Evolutionary conservation across 2,329 filamentous ascomycete species (phyloP).

Genomic region (Aspergillus sp.): DNA sequence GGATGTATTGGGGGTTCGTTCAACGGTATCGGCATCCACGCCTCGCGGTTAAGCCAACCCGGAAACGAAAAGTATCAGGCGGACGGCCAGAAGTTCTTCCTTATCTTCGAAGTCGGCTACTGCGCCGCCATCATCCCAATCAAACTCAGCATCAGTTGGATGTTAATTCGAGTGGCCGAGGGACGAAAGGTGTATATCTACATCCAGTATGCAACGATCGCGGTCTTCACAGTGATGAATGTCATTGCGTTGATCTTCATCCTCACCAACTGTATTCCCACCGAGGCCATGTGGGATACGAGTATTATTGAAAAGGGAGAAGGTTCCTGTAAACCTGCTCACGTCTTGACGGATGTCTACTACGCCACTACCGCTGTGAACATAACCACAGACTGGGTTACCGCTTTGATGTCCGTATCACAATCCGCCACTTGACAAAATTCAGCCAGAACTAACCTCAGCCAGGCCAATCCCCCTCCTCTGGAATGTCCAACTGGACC

Average conservation of each 20-base stretch:
- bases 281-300: slow-evolving; percentile 22
- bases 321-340: slow-evolving; percentile 18
- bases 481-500: slow-evolving; percentile 46
- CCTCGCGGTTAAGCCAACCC: slow-evolving; percentile 13
- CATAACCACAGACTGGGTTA: slow-evolving; percentile 27
- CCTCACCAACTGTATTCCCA: slow-evolving; percentile 23
- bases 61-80: slow-evolving; percentile 19
- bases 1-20: slow-evolving; percentile 25
- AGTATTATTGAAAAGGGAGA: slow-evolving; percentile 19
- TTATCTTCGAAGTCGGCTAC: slow-evolving; percentile 30
- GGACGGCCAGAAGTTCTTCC: slow-evolving; percentile 24
- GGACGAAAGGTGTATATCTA: slow-evolving; percentile 23
- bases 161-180: slow-evolving; percentile 26
- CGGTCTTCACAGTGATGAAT: slow-evolving; percentile 22
- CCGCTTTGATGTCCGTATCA: slow-evolving; percentile 23
- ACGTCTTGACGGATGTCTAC: slow-evolving; percentile 25
- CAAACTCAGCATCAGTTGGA: slow-evolving; percentile 28
- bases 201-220: slow-evolving; percentile 22
- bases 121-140: slow-evolving; percentile 27
- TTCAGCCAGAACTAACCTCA: slow-evolving; percentile 19
- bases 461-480: slow-evolving; percentile 42
- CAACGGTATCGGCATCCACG: slow-evolving; percentile 24
- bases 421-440: neutral
- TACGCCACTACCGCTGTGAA: slow-evolving; percentile 27
- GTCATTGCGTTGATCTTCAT: slow-evolving; percentile 25